phyloP scores from a whole-genome alignment of 345 rosid species.

The Pistacia integerrima region DNA sequence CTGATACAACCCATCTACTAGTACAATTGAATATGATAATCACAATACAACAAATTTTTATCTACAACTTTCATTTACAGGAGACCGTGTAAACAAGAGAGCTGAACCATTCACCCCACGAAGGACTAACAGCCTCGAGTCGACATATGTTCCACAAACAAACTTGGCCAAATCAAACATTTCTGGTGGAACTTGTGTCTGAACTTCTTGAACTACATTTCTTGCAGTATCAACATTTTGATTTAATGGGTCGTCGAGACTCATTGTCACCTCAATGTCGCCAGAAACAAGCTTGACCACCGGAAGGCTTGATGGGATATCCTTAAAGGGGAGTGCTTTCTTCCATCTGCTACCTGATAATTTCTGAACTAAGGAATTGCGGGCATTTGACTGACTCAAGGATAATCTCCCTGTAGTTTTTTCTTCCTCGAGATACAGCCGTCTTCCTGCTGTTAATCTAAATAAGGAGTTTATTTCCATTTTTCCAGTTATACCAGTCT shows the following conservation, averaged over 20 bases:
- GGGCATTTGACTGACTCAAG: slow-evolving; percentile 42
- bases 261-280: slow-evolving; percentile 59
- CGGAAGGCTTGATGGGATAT: slow-evolving; percentile 84
- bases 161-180: slow-evolving; percentile 82
- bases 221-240: slow-evolving; percentile 47
- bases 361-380: slow-evolving; percentile 52
- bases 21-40: background rate
- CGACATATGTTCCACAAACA: slow-evolving; percentile 83
- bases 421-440: slow-evolving; percentile 78
- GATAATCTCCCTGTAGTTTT: slow-evolving; percentile 46
- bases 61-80: slow-evolving; percentile 27
- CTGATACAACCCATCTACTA: background rate
- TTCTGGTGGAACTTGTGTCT: slow-evolving; percentile 76
- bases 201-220: slow-evolving; percentile 63
- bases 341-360: slow-evolving; percentile 68
- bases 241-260: slow-evolving; percentile 37
- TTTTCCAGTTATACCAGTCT: slow-evolving; percentile 58
- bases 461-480: slow-evolving; percentile 60
- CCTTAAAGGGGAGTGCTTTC: slow-evolving; percentile 71
- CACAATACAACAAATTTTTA: slow-evolving; percentile 6
- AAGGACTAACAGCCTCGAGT: slow-evolving; percentile 71
- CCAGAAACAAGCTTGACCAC: slow-evolving; percentile 70
- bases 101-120: slow-evolving; percentile 89
- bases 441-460: slow-evolving; percentile 58
- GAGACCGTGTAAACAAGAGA: slow-evolving; percentile 64